Evolutionary conservation across 352 stramenopile species (phyloP), one percentile per base, ranked within the genome.

Genomic region (Plasmopara muralis): DNA sequence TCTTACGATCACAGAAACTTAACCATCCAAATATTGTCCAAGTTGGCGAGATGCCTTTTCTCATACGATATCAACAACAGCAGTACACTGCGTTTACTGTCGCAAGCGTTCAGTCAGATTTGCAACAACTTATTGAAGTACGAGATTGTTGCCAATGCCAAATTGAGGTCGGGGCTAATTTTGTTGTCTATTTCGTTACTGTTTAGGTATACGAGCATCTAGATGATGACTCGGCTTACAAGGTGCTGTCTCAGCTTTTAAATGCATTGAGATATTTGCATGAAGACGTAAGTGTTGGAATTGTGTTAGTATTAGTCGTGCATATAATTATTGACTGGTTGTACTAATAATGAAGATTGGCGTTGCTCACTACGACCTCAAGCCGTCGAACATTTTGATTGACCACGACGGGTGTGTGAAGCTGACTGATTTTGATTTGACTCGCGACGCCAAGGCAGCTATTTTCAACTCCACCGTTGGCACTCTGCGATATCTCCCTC

Each of bases 381-480:
- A 99, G 66, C 96, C 95, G 38, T 97, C 95, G 28, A 99, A 99
- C 67, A 82, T 99, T 49, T 70, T 99, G 30, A 90, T 98, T 59
- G 91, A 90, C 38, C 63, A 76, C 6, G 79, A 95, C 57, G 85
- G 81, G 35, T 74, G 71, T 50, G 68, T 97, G 20, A 95, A 95
- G 62, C 58, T 97, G 15, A 96, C 87, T n/a, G 88, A 97, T 62
- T 96, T 97, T 44, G 88, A 93, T 39, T 69, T 97, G 29, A 83
- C 88, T 33, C 76, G 88, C 37, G 62, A 71, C 47, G 73, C 73
- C 4, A 66, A 81, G 48, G 58, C 74, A 43, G 63, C 75, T 25
- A 86, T 81, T 14, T 67, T 60, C 2, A 85, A 71, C 33, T 87
- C 76, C 16, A 72, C 72, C n/a, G 73, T 87, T 35, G 80, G 80